A percentile compares a stretch with the other conserved stretches of the same genome.
Evolutionary conservation across 192 early-diverging fungal genomes (phyloP).

Genomic region (Ambispora gerdemannii): DNA sequence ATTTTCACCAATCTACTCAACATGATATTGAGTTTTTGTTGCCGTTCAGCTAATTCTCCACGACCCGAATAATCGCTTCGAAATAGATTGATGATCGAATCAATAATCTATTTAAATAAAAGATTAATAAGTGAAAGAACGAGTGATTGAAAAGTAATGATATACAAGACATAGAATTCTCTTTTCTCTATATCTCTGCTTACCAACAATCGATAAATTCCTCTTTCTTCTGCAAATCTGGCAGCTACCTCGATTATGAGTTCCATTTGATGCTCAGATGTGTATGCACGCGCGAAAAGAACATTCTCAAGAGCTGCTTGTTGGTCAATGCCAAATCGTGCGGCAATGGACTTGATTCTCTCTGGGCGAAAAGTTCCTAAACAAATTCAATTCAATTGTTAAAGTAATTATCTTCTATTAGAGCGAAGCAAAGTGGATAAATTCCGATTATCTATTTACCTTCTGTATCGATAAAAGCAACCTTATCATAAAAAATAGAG

Average conservation of each 20-base stretch:
- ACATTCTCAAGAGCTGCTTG: conserved; percentile 76
- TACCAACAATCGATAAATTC: conserved; percentile 57
- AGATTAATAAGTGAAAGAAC: neutral
- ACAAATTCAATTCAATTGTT: too few relatives aligned
- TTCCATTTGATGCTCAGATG: conserved; percentile 82
- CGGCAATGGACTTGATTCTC: conserved; percentile 70
- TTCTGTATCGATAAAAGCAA: conserved; percentile 47
- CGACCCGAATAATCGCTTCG: conserved; percentile 79
- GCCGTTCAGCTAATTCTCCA: conserved; percentile 82
- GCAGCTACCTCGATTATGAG: conserved; percentile 71
- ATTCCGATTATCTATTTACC: conserved; percentile 12
- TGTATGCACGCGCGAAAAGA: conserved; percentile 73
- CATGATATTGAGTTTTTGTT: conserved; percentile 78
- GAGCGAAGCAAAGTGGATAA: too few relatives aligned
- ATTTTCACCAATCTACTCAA: conserved; percentile 67
- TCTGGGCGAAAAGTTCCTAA: conserved; percentile 82
- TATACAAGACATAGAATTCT: too few relatives aligned
- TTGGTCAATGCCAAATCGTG: conserved; percentile 60
- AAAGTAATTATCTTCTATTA: too few relatives aligned
- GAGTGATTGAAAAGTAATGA: too few relatives aligned
- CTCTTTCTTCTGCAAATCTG: conserved; percentile 66
- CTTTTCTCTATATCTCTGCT: too few relatives aligned
- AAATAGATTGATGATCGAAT: conserved; percentile 81
- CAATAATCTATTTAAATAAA: conserved; percentile 51
- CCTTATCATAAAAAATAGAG: conserved; percentile 1